Base-by-base conservation (phyloP, 768 basidiomycete species). In the Leccinum broughii region DNA sequence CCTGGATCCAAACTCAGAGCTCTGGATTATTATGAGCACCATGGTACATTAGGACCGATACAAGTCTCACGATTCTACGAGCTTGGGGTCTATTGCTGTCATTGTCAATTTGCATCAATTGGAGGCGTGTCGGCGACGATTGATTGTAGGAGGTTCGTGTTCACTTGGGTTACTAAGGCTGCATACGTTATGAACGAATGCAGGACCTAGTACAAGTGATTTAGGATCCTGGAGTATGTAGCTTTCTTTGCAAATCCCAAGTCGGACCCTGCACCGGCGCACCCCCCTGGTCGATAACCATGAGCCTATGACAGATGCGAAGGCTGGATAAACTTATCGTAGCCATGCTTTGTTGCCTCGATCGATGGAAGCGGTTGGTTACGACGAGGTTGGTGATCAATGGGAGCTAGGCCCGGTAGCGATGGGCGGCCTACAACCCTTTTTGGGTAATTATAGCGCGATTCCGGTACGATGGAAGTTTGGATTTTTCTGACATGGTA, bases 321-420 rank as follows among this genome's bases (percentile, higher is more conserved):
- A 93, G 51, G 89, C 88, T 83, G 79, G 92, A 32, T 91, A 6
- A 95, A 94, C 67, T 82, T 86, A 78, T 92, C 30, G 30, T 32
- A 32, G 30, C 30, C 88, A 77, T 20, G 95, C 95, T 70, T 94
- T 94, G 83, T 98, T 32, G 30, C 30, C 30, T 32, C 30, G 3
- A 32, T 32, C 30, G 9, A 32, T 32, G 30, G 9, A 9, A 32
- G 9, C 30, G 30, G 30, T 32, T 98, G 69, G 94, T 95, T 70
- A 82, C 83, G 44, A 49, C 9, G 34, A 53, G 24, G 30, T 32
- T 32, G 30, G 30, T 9, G 30, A 32, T 32, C 30, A 10, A 3
- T 30, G 8, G 8, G 8, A 30, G 30, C 30, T 32, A 32, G 30
- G 30, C 30, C 9, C 30, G 30, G 30, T 32, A 32, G 30, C 30